phyloP scores from a whole-genome alignment of 768 basidiomycete genomes.

The Suillus clintonianus region DNA sequence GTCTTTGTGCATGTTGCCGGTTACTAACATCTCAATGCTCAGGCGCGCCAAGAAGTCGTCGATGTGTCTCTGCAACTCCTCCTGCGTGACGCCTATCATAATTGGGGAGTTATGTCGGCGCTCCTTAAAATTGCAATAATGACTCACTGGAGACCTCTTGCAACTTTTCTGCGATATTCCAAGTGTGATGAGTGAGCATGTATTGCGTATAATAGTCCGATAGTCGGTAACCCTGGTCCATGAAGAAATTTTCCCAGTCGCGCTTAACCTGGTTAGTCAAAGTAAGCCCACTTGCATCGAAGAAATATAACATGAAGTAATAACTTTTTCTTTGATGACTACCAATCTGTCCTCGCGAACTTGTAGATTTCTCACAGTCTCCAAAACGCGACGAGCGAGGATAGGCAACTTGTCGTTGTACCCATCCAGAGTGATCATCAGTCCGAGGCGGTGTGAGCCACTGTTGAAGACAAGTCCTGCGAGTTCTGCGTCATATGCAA shows the following conservation, averaged over 20 bases:
- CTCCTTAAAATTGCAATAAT: neutral
- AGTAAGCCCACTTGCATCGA: slow-evolving; percentile 4
- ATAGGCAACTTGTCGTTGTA: slow-evolving; percentile 91
- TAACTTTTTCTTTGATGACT: slow-evolving; percentile 84
- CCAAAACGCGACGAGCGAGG: slow-evolving; percentile 70
- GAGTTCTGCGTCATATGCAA: slow-evolving; percentile 88
- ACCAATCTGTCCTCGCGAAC: slow-evolving; percentile 72
- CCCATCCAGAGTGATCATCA: slow-evolving; percentile 71
- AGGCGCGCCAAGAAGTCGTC: slow-evolving; percentile 60
- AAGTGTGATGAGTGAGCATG: slow-evolving; percentile 68
- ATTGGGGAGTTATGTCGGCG: neutral
- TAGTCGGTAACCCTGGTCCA: slow-evolving; percentile 79
- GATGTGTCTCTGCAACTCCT: slow-evolving; percentile 69
- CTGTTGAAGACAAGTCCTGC: slow-evolving; percentile 84
- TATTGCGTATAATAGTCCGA: slow-evolving; percentile 78
- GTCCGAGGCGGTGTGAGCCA: slow-evolving; percentile 58
- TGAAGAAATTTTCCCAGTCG: slow-evolving; percentile 84
- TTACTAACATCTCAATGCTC: slow-evolving; percentile 70
- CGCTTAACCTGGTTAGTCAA: slow-evolving; percentile 55
- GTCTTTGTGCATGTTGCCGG: slow-evolving; percentile 85
- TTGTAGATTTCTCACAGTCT: slow-evolving; percentile 62
- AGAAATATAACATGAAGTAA: slow-evolving; percentile 12
- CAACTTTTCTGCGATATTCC: slow-evolving; percentile 78
- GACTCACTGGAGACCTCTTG: slow-evolving; percentile 70
- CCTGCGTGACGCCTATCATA: slow-evolving; percentile 61